Base-by-base conservation (phyloP, 2,329 filamentous ascomycete species). In the Neonectria neomacrospora region DNA sequence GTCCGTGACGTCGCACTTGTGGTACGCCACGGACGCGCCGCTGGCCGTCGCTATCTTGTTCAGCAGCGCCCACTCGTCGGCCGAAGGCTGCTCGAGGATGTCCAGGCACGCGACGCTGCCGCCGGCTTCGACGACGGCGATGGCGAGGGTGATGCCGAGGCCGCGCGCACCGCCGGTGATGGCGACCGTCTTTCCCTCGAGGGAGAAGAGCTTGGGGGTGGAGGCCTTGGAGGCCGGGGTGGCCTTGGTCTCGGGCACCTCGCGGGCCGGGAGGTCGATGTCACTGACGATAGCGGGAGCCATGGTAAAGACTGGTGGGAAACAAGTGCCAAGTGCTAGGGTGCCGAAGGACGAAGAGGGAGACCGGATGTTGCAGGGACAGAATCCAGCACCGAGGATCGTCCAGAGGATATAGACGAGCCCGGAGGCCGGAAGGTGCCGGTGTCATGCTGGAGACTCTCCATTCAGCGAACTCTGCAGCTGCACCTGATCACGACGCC, bases 131-230 rank as follows among this genome's bases (percentile, higher is more conserved):
- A 83, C 70, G 3, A 85, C 77, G 2, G 82, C 84, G 28, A 76
- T 75, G 5, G 84, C 80, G 14, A 86, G 77, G 18, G 80, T 81
- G 42, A 86, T 81, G 14, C 84, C 84, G 1, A 86, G 76, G 14
- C 84, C 83, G 16, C 83, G 80, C 9, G 79, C 83, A 44, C 81
- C 84, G 7, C 84, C 84, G 1, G 85, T 86, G 44, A 86, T 83
- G 37, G 77, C 79, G 23, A 81, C 75, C 0, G 81, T 84, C 65
- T 77, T 79, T 44, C 77, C 77, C 44, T 76, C 73, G 10, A 85
- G 80, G 5, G 82, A 83, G 69, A 85, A 83, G 34, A 82, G 78
- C 8, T 74, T 74, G 37, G 64, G 64, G 7, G 71, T 72, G 5
- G 74, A 54, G 10, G 69, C 54, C 42, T 66, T 70, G 58, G 71